Evolutionary conservation across 176 grass and related monocot genomes (phyloP), one percentile per base, ranked within the genome.

Genomic region (Raddia distichophylla): DNA sequence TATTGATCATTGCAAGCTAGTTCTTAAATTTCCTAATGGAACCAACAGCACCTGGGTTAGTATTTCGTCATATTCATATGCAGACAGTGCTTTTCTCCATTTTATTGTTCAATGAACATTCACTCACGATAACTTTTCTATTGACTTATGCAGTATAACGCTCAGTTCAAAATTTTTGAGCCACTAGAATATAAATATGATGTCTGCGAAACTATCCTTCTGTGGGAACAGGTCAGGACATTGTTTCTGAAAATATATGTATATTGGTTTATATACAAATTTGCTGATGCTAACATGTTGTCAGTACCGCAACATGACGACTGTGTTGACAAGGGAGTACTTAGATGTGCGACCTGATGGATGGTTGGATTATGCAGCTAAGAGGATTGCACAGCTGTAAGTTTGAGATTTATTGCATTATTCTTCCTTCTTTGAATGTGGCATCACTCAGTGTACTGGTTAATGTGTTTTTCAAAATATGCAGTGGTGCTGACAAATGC

Each of bases 341-440:
- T 80, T 98, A 78, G 96, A 95, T 90, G 96, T 90, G 67, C 87
- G 93, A 60, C 93, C 96, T 55, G 90, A 91, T 85, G 96, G 96
- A 77, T 98, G 96, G 96, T 66, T 95, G 73, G 88, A 93, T 66
- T 95, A 95, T 84, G 92, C 95, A 54, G 90, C 92, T 40, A 91
- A 95, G 93, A 95, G 95, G 73, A 98, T 98, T 70, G 88, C 92
- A 66, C 92, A 98, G 85, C 83, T 98, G 95, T 98, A 91, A 91
- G 90, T 74, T 87, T 51, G 34, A 42, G n/a, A 53, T 57, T 77
- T 65, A 32, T 50, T 82, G 18, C 55, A 48, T 63, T 51, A 1
- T 74, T 69, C 33, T 72, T 81, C 8, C 1, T 55, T 75, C 47
- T 32, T 27, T 27, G 27, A 3, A 80, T n/a, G 48, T 85, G 55